These are phyloP conservation scores for Fusarium newnesense DNA, from an alignment of 2,329 filamentous ascomycete species.

Conservation along the genomic window DNA sequence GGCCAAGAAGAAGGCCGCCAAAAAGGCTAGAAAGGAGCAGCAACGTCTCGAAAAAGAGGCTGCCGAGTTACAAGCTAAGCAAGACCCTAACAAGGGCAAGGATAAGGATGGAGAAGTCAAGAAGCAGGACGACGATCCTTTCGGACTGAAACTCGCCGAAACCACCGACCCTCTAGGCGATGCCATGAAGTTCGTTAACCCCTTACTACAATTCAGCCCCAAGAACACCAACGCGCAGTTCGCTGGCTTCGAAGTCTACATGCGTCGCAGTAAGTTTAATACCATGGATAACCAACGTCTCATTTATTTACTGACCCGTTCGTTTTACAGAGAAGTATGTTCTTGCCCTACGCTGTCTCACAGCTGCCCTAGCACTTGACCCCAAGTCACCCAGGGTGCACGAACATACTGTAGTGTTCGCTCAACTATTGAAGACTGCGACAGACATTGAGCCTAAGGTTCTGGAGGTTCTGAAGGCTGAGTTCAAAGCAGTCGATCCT, in stretches of 20 bases:
- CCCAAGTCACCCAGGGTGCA: constrained; percentile 77
- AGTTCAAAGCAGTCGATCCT: constrained; percentile 70
- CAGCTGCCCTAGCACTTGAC: constrained; percentile 76
- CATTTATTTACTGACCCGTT: neutral
- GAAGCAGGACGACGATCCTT: constrained; percentile 91
- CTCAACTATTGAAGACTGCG: constrained; percentile 66
- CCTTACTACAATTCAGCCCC: constrained; percentile 84
- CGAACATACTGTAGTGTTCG: constrained; percentile 78
- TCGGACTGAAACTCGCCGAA: constrained; percentile 81
- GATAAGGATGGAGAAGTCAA: constrained; percentile 73
- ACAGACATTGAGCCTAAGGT: constrained; percentile 71
- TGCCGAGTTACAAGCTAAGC: constrained; percentile 80
- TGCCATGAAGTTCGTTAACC: constrained; percentile 85
- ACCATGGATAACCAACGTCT: too few relatives aligned
- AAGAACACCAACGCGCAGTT: constrained; percentile 84
- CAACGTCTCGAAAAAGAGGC: constrained; percentile 76
- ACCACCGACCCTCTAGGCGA: constrained; percentile 86
- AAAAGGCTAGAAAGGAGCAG: constrained; percentile 86
- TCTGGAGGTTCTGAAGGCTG: constrained; percentile 74
- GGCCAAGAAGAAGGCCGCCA: constrained; percentile 86
- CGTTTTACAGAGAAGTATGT: constrained; percentile 78
- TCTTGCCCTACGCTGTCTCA: constrained; percentile 86
- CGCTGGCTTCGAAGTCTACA: constrained; percentile 89
- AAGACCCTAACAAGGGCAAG: constrained; percentile 80
- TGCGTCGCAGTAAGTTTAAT: constrained; percentile 76